Conservation (phyloP, 257 asterid genomes). For the Voacanga thouarsii region DNA sequence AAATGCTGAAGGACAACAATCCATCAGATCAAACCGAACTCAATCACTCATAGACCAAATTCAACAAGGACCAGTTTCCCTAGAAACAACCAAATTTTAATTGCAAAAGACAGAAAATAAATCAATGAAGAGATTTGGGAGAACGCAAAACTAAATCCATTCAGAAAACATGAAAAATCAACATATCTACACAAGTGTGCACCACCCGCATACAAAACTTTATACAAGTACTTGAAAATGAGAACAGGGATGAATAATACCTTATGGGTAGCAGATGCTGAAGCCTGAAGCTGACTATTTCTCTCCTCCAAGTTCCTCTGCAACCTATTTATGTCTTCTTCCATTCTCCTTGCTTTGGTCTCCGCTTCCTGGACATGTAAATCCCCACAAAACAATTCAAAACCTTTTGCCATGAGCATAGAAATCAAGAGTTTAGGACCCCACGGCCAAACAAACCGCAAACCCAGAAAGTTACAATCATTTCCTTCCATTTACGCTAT, state of each 20-base stretch:
- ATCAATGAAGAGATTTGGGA: neutral
- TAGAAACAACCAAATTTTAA: neutral
- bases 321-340: conserved; percentile 51
- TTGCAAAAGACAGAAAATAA: neutral
- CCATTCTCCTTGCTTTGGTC: conserved; percentile 64
- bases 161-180: neutral
- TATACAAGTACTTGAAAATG: neutral
- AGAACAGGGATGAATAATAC: conserved; percentile 28
- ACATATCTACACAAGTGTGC: neutral
- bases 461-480: conserved; percentile 4
- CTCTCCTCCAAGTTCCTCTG: conserved; percentile 62
- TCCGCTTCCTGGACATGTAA: conserved; percentile 57
- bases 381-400: neutral
- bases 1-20: conserved; percentile 10
- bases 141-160: neutral
- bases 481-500: neutral
- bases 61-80: neutral
- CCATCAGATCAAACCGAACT: conserved; percentile 10
- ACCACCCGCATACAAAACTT: neutral
- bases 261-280: conserved; percentile 55
- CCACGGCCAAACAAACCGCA: conserved; percentile 6
- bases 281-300: conserved; percentile 51
- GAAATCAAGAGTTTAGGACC: conserved; percentile 5
- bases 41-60: neutral
- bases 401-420: neutral